phyloP scores from a whole-genome alignment of 352 stramenopile genomes.

The Globisporangium barbulae region DNA sequence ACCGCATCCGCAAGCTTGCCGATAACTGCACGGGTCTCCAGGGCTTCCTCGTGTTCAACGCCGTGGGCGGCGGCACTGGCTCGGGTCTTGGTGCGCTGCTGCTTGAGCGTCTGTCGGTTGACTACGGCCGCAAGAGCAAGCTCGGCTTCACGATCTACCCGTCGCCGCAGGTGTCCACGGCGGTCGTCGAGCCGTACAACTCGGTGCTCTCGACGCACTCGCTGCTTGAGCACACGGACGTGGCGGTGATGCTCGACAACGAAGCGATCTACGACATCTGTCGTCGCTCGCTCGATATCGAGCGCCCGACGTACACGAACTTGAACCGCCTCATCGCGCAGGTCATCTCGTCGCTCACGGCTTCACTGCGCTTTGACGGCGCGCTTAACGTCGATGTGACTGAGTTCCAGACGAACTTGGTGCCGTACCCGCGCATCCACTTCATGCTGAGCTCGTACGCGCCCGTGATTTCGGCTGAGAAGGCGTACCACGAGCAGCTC shows the following conservation, averaged over 20 bases:
- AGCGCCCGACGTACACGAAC: constrained; percentile 99
- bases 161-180: constrained; percentile 94
- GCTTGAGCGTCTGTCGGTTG: constrained; percentile 95
- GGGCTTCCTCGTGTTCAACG: constrained; percentile 98
- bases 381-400: constrained; percentile 98
- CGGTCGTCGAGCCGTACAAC: constrained; percentile 98
- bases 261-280: constrained; percentile 99
- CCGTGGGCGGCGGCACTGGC: constrained; percentile 96
- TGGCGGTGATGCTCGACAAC: constrained; percentile 98
- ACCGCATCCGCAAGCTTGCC: constrained; percentile 96
- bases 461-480: constrained; percentile 97
- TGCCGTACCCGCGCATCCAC: constrained; percentile 98
- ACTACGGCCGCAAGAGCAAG: constrained; percentile 99
- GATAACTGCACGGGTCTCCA: constrained; percentile 98
- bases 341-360: constrained; percentile 97
- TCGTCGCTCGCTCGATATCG: constrained; percentile 96
- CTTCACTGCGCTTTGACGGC: constrained; percentile 97
- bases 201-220: constrained; percentile 96
- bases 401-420: constrained; percentile 99
- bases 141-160: constrained; percentile 98
- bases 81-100: constrained; percentile 97
- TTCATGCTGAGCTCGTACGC: constrained; percentile 99
- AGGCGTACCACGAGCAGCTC: constrained; percentile 97
- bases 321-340: constrained; percentile 98
- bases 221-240: constrained; percentile 97